Percentiles rank a stretch among this genome's conserved stretches.
phyloP scores from a whole-genome alignment of 768 basidiomycete species.

The button mushroom (Agaricus bisporus) region DNA sequence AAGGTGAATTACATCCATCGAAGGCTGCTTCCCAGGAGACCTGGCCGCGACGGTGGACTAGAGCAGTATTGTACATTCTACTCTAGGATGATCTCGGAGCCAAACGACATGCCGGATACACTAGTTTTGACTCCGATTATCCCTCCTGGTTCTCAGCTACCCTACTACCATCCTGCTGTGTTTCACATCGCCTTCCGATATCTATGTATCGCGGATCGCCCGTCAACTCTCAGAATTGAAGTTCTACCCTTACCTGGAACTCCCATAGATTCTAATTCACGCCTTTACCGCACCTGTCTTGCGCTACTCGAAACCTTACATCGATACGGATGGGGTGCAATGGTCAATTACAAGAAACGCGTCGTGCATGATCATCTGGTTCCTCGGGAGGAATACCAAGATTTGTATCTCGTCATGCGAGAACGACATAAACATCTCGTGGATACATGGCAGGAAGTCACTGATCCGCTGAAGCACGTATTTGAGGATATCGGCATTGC shows the following conservation, averaged over 20 bases:
- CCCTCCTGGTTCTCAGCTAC: slow-evolving; percentile 39
- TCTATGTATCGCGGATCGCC: slow-evolving; percentile 22
- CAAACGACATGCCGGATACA: slow-evolving; percentile 11
- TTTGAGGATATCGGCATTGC: slow-evolving; percentile 97
- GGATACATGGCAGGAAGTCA: slow-evolving; percentile 70
- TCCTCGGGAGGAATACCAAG: slow-evolving; percentile 76
- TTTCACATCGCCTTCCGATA: slow-evolving; percentile 79
- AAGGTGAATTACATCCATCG: slow-evolving; percentile 55
- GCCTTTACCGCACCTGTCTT: slow-evolving; percentile 77
- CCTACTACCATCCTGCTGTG: slow-evolving; percentile 89
- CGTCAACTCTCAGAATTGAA: slow-evolving; percentile 48
- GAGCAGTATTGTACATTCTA: slow-evolving; percentile 82
- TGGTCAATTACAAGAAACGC: slow-evolving; percentile 82
- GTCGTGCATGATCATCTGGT: slow-evolving; percentile 79
- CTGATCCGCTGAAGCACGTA: slow-evolving; percentile 86
- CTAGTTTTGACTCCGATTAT: slow-evolving; percentile 60
- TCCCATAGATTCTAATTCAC: slow-evolving; percentile 45
- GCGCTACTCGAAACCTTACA: slow-evolving; percentile 78
- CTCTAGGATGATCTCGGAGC: slow-evolving; percentile 16
- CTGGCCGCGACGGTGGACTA: slow-evolving; percentile 64
- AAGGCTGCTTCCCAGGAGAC: slow-evolving; percentile 70
- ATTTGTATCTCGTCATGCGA: slow-evolving; percentile 83
- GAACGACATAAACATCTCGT: slow-evolving; percentile 78
- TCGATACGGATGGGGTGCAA: slow-evolving; percentile 83
- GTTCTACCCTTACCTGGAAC: slow-evolving; percentile 44